A percentile compares a stretch with the other conserved stretches of the same genome.
phyloP scores from a whole-genome alignment of 208 protist species.

The Acanthamoeba healyi region DNA sequence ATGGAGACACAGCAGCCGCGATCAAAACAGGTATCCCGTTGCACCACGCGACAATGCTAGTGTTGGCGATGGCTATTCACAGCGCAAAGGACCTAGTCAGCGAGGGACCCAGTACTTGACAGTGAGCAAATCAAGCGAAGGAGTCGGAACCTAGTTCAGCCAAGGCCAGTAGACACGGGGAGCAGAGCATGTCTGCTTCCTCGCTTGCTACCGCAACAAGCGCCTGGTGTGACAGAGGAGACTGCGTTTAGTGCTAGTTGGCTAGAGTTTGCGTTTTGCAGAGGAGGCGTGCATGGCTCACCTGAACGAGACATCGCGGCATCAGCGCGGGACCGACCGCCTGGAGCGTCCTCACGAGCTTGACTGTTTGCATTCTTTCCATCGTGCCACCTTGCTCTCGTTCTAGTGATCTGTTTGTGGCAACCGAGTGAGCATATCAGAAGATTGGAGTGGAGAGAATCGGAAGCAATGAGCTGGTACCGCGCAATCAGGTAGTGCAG shows the following conservation, averaged over 20 bases:
- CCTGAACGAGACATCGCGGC: slow-evolving; percentile 61
- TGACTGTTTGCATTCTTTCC: slow-evolving; percentile 35
- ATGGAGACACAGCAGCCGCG: slow-evolving; percentile 25
- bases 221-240: background rate
- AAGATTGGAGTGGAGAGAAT: background rate
- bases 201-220: background rate
- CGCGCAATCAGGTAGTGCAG: slow-evolving; percentile 41
- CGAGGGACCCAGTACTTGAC: background rate
- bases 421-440: background rate
- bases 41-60: slow-evolving; percentile 20
- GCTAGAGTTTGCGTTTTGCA: too few relatives aligned
- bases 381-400: background rate
- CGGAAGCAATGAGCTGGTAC: background rate
- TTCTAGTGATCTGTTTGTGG: background rate
- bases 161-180: background rate
- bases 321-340: background rate
- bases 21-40: slow-evolving; percentile 38
- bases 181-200: slow-evolving; percentile 1
- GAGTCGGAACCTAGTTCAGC: background rate
- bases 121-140: background rate
- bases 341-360: background rate
- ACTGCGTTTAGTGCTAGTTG: too few relatives aligned
- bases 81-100: background rate
- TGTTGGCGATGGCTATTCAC: slow-evolving; percentile 14
- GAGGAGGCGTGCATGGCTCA: too few relatives aligned